These are phyloP conservation scores for Mortierella sp. DNA, from an alignment of 371 early-diverging fungal species.

Conservation along the genomic window DNA sequence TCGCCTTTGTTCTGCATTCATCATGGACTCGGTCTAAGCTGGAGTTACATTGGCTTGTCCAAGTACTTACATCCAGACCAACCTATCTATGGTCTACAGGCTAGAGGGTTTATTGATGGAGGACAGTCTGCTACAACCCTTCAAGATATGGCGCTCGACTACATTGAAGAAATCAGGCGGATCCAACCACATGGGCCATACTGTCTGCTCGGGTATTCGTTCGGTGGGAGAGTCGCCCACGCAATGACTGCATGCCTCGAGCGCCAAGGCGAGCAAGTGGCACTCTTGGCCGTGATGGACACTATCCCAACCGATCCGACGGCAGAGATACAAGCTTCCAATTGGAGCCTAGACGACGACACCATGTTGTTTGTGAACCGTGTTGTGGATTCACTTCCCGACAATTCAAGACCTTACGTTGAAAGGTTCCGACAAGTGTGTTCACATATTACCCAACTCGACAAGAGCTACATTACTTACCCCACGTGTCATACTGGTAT, in stretches of 20 bases:
- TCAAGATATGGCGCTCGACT: conserved; percentile 14
- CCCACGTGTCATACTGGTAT: no score
- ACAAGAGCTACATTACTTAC: no score
- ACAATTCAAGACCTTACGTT: no score
- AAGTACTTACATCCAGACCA: conserved; percentile 12
- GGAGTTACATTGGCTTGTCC: conserved; percentile 7
- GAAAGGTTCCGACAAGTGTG: no score
- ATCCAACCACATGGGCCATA: conserved; percentile 21
- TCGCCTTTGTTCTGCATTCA: conserved; percentile 17
- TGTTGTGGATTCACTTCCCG: no score
- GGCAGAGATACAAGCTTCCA: no score
- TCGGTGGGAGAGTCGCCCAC: conserved; percentile 16
- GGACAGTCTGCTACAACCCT: not conserved
- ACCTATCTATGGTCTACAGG: conserved; percentile 13
- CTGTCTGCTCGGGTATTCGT: conserved; percentile 14
- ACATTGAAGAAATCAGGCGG: conserved; percentile 11
- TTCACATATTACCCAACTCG: no score
- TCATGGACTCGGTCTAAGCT: conserved; percentile 10
- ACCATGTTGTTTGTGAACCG: no score
- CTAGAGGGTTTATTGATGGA: conserved; percentile 5
- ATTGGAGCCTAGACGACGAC: not conserved
- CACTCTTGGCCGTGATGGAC: conserved; percentile 7
- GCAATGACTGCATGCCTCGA: conserved; percentile 8
- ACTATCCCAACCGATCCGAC: not conserved
- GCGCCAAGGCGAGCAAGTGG: conserved; percentile 4